Percentiles rank a stretch among this genome's conserved stretches.
These are phyloP conservation scores for Euclidium syriacum DNA, from an alignment of 345 rosid genomes.

Conservation along the genomic window DNA sequence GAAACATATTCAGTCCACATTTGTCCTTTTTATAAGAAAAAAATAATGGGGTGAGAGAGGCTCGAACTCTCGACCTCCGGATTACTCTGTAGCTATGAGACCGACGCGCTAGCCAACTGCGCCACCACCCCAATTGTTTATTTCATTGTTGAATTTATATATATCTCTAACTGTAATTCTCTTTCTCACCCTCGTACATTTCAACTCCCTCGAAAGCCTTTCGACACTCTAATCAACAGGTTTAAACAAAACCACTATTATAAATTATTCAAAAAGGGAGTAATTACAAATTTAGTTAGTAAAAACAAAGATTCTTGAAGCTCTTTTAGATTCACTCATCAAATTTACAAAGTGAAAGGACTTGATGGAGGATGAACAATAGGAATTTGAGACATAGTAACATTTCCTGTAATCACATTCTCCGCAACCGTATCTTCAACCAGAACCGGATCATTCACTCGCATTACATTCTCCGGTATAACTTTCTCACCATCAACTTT, in stretches of 20 bases:
- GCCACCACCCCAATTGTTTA: slow-evolving; percentile 88
- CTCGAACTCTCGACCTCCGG: slow-evolving; percentile 96
- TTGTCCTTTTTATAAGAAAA: no score
- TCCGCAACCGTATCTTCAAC: slow-evolving; percentile 60
- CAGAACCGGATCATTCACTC: slow-evolving; percentile 52
- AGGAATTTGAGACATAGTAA: slow-evolving; percentile 51
- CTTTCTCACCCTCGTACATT: no score
- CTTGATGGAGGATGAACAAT: slow-evolving; percentile 52
- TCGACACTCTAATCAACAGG: no score
- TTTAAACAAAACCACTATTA: no score
- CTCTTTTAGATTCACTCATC: no score
- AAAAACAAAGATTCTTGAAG: neutral
- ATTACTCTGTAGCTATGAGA: slow-evolving; percentile 84
- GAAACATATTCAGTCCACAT: no score
- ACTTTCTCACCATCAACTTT: slow-evolving; percentile 78
- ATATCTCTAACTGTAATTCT: no score
- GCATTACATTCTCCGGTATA: slow-evolving; percentile 64
- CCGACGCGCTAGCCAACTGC: slow-evolving; percentile 99
- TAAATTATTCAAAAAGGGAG: neutral
- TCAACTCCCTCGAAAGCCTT: no score
- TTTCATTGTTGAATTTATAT: no score
- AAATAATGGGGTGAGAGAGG: slow-evolving; percentile 70
- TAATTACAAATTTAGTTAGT: neutral
- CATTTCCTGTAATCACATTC: slow-evolving; percentile 46
- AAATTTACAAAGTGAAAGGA: slow-evolving; percentile 63